These are phyloP conservation scores for Blastomyces parvus DNA, from an alignment of 2,329 filamentous ascomycete species.

Conservation along the genomic window DNA sequence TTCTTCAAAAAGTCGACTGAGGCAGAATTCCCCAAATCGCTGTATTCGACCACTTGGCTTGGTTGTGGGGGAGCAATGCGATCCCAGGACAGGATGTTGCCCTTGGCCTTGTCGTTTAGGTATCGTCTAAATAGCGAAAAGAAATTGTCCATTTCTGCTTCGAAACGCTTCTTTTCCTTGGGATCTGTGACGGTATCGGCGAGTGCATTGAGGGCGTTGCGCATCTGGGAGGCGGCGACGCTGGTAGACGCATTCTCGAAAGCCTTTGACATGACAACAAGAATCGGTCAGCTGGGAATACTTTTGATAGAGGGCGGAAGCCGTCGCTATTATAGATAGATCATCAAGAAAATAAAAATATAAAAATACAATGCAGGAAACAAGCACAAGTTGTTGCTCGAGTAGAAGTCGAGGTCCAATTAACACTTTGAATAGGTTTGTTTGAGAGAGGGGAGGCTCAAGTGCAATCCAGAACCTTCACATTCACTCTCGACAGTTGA, in stretches of 20 bases:
- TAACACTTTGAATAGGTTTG: not conserved
- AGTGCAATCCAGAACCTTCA: not conserved
- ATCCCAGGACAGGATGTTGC: slow-evolving; percentile 91
- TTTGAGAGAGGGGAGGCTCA: not conserved
- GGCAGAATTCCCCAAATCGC: slow-evolving; percentile 77
- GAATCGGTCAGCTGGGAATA: slow-evolving; percentile 7
- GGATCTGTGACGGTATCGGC: slow-evolving; percentile 81
- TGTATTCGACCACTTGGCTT: slow-evolving; percentile 91
- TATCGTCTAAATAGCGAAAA: slow-evolving; percentile 97
- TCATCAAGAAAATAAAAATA: not conserved
- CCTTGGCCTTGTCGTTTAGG: slow-evolving; percentile 97
- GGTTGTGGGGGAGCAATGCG: slow-evolving; percentile 89
- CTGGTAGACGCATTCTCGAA: slow-evolving; percentile 99
- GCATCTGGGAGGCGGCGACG: slow-evolving; percentile 97
- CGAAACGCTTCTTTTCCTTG: slow-evolving; percentile 67
- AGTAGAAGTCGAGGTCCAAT: not conserved
- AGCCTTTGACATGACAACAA: slow-evolving; percentile 49
- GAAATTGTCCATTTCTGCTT: slow-evolving; percentile 99
- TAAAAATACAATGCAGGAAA: not conserved
- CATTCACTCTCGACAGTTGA: not conserved
- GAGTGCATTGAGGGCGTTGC: slow-evolving; percentile 89
- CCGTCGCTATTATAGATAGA: not conserved
- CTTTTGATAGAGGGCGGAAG: not conserved
- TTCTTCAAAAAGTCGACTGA: slow-evolving; percentile 94
- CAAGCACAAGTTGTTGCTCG: not conserved